Percentiles rank a stretch among this genome's conserved stretches.
phyloP scores from a whole-genome alignment of 2,329 filamentous ascomycete genomes.

The Ascochyta koolunga region DNA sequence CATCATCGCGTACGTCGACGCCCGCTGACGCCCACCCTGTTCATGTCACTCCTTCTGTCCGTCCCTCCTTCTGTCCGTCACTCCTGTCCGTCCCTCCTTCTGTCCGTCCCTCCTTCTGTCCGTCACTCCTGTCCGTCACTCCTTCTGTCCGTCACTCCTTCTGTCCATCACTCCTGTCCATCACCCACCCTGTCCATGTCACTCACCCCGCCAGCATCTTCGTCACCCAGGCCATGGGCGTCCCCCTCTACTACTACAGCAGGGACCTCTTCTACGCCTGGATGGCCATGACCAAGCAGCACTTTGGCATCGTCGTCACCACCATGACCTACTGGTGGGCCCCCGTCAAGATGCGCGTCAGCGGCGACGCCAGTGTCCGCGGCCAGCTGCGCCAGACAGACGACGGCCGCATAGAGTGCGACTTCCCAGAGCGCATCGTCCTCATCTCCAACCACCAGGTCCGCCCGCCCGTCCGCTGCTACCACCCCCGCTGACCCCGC shows the following conservation, averaged over 20 bases:
- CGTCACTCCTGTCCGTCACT: too few relatives aligned
- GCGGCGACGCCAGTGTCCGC: slow-evolving; percentile 78
- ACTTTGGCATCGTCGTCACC: slow-evolving; percentile 76
- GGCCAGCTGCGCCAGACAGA: slow-evolving; percentile 72
- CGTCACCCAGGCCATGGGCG: slow-evolving; percentile 72
- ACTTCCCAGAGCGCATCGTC: slow-evolving; percentile 80
- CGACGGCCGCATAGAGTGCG: slow-evolving; percentile 74
- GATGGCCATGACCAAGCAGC: slow-evolving; percentile 85
- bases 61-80: too few relatives aligned
- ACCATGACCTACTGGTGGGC: slow-evolving; percentile 87
- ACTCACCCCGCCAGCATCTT: slow-evolving; percentile 53
- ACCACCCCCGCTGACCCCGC: slow-evolving; percentile 14
- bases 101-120: too few relatives aligned
- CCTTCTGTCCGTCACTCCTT: too few relatives aligned
- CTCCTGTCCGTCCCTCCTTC: too few relatives aligned
- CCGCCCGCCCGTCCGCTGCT: not conserved
- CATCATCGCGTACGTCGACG: slow-evolving; percentile 47
- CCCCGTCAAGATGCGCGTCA: slow-evolving; percentile 78
- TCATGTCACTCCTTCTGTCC: too few relatives aligned
- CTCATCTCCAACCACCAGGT: slow-evolving; percentile 85
- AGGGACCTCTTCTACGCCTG: slow-evolving; percentile 80
- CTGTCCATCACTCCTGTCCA: too few relatives aligned
- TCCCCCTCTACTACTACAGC: slow-evolving; percentile 75
- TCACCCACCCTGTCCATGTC: not conserved
- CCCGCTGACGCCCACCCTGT: slow-evolving; percentile 9